These are phyloP conservation scores for Trichosporon coremiiforme DNA, from an alignment of 1,284 basidiomycete genomes.

Conservation along the genomic window DNA sequence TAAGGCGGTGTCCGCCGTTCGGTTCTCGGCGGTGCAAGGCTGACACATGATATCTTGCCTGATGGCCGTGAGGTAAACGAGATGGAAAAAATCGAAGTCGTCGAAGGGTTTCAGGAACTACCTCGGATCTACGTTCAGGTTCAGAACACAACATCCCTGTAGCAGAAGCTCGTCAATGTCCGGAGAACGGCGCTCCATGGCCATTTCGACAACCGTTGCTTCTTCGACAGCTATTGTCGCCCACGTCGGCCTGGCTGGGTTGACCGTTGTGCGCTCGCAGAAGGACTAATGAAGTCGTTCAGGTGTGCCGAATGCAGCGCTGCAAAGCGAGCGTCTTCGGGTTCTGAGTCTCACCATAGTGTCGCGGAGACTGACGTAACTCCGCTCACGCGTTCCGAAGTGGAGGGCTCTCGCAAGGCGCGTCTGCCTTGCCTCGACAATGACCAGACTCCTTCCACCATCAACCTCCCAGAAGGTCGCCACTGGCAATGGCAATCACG, in stretches of 20 bases:
- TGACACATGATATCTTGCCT: neutral
- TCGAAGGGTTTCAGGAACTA: neutral
- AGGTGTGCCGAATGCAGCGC: neutral
- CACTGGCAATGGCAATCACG: neutral
- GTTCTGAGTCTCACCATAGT: too few relatives aligned
- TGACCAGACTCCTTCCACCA: neutral
- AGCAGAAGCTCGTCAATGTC: neutral
- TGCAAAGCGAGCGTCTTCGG: too few relatives aligned
- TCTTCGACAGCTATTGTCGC: too few relatives aligned
- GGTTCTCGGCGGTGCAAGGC: neutral
- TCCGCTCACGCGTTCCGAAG: neutral
- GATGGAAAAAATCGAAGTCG: neutral
- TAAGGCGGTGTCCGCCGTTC: neutral
- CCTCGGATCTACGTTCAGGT: neutral
- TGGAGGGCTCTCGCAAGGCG: slow-evolving; percentile 1
- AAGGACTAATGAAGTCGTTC: too few relatives aligned
- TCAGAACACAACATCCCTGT: neutral
- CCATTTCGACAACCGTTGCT: too few relatives aligned
- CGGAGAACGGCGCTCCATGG: neutral
- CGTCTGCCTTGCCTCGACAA: neutral
- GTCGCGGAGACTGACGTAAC: neutral
- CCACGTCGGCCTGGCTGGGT: too few relatives aligned
- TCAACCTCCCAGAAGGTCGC: neutral
- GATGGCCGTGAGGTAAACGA: neutral
- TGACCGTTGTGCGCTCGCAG: too few relatives aligned